Evolutionary conservation across 805 yeast genomes (phyloP).

Genomic region (Candida boleticola): DNA sequence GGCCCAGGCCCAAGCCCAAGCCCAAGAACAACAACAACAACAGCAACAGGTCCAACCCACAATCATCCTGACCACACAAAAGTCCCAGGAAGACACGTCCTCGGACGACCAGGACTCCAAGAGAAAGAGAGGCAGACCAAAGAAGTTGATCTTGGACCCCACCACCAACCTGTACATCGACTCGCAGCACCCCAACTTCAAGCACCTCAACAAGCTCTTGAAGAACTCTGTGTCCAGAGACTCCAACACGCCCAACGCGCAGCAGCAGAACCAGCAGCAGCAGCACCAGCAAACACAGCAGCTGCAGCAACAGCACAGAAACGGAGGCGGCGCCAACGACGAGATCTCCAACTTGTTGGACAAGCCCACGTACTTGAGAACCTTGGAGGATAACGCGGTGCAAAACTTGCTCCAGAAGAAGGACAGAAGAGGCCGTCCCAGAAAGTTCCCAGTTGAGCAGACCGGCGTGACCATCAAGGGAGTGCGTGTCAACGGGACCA

Average conservation of each 20-base stretch:
- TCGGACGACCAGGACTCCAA: constrained; percentile 17
- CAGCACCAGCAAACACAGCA: background rate
- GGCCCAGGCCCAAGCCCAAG: constrained; percentile 3
- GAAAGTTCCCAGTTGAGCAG: constrained; percentile 48
- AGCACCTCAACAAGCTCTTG: constrained; percentile 31
- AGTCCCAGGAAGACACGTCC: constrained; percentile 1
- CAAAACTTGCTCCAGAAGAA: constrained; percentile 36
- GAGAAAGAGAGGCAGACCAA: constrained; percentile 43
- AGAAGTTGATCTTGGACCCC: constrained; percentile 38
- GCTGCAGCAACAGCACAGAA: constrained; percentile 2
- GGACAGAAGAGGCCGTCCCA: constrained; percentile 49
- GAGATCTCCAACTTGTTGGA: constrained; percentile 20
- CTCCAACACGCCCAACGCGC: background rate
- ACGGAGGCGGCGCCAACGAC: constrained; percentile 5
- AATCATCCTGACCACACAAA: constrained; percentile 1
- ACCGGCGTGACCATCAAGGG: constrained; percentile 45
- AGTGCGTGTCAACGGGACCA: constrained; percentile 36
- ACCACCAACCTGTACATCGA: constrained; percentile 41
- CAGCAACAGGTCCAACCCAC: constrained; percentile 6
- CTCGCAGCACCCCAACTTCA: constrained; percentile 40
- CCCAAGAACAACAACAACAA: constrained; percentile 4
- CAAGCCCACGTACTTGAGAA: constrained; percentile 29
- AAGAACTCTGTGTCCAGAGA: constrained; percentile 10
- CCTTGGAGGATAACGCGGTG: constrained; percentile 31
- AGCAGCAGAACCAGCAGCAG: background rate